A percentile compares a stretch with the other conserved stretches of the same genome.
Evolutionary conservation across 495 filamentous ascomycete genomes (phyloP).

Genomic region (Collariella sp.): DNA sequence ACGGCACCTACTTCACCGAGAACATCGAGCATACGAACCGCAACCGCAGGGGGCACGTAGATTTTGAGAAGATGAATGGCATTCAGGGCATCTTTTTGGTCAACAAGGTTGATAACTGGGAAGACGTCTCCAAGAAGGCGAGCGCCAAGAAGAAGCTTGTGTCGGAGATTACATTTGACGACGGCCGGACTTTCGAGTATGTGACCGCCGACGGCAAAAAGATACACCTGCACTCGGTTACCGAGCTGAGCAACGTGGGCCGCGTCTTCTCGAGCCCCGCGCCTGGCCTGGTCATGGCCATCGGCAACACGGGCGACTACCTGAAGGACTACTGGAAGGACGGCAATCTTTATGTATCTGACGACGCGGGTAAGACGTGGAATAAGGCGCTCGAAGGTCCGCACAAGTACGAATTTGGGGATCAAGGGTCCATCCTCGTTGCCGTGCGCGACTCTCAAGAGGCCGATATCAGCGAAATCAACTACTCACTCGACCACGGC

Average conservation of each 20-base stretch:
- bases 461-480: slow-evolving; percentile 42
- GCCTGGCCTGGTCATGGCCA: slow-evolving; percentile 84
- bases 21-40: slow-evolving; percentile 90
- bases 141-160: slow-evolving; percentile 54
- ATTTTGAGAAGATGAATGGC: slow-evolving; percentile 84
- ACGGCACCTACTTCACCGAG: slow-evolving; percentile 87
- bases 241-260: slow-evolving; percentile 66
- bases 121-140: slow-evolving; percentile 54
- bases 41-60: slow-evolving; percentile 58
- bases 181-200: slow-evolving; percentile 66
- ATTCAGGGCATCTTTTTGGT: slow-evolving; percentile 89
- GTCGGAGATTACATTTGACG: slow-evolving; percentile 85
- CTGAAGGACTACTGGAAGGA: slow-evolving; percentile 55
- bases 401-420: slow-evolving; percentile 92
- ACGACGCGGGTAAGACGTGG: slow-evolving; percentile 87
- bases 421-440: slow-evolving; percentile 78
- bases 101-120: slow-evolving; percentile 80
- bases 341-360: slow-evolving; percentile 75
- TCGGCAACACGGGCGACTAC: slow-evolving; percentile 75
- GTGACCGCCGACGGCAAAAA: slow-evolving; percentile 47
- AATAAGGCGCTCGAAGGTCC: slow-evolving; percentile 60
- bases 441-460: slow-evolving; percentile 69
- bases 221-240: slow-evolving; percentile 87
- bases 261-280: slow-evolving; percentile 90
- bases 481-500: slow-evolving; percentile 83